A percentile compares a stretch with the other conserved stretches of the same genome.
Conservation (phyloP, 305 asterid species). For the Ilex paraguariensis region DNA sequence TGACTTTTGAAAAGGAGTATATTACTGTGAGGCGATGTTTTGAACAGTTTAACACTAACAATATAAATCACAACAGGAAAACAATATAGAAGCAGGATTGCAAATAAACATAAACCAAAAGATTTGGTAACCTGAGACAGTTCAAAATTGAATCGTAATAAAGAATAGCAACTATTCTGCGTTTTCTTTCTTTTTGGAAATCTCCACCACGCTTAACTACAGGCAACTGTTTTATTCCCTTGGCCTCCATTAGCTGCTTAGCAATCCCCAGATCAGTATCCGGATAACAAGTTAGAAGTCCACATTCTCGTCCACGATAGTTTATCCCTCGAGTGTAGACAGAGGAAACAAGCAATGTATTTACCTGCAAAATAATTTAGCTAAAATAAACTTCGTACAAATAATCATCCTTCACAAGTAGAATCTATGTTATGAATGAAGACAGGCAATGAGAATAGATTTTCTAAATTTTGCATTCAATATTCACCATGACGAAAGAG, state of each 20-base stretch:
- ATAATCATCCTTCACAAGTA: too few species aligned
- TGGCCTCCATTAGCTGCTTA: slow-evolving; percentile 94
- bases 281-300: slow-evolving; percentile 79
- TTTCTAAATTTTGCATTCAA: too few species aligned
- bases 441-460: too few species aligned
- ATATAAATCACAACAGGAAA: not conserved
- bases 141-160: slow-evolving; percentile 73
- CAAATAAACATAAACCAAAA: not conserved
- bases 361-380: slow-evolving; percentile 41
- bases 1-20: too few species aligned
- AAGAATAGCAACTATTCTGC: slow-evolving; percentile 53
- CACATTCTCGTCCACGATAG: slow-evolving; percentile 64
- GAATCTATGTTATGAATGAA: too few species aligned
- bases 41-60: too few species aligned
- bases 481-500: not conserved
- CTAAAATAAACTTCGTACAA: too few species aligned
- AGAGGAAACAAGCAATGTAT: slow-evolving; percentile 57
- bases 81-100: not conserved
- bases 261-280: slow-evolving; percentile 87
- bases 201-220: slow-evolving; percentile 69
- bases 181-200: slow-evolving; percentile 58
- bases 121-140: slow-evolving; percentile 51
- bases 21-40: too few species aligned
- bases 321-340: slow-evolving; percentile 75
- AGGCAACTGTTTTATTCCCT: slow-evolving; percentile 86